A percentile compares a stretch with the other conserved stretches of the same genome.
These are phyloP conservation scores for Dendryphion nanum DNA, from an alignment of 2,329 filamentous ascomycete genomes.

Conservation along the genomic window DNA sequence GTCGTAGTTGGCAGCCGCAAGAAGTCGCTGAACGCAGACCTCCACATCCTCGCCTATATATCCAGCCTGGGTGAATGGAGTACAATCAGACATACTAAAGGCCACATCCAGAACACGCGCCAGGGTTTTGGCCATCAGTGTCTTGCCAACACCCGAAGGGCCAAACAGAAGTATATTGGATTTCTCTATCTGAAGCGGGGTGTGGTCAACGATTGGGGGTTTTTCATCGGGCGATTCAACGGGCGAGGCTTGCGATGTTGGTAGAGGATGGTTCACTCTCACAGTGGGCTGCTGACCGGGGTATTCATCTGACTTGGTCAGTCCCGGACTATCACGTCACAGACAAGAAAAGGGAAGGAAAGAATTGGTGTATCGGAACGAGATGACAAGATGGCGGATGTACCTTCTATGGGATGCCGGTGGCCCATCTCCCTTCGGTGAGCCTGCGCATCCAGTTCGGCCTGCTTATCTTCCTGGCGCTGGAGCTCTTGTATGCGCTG, in stretches of 20 bases:
- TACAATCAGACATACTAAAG: constrained; percentile 94
- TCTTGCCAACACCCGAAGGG: constrained; percentile 94
- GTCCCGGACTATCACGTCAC: too few species aligned
- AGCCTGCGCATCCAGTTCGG: constrained; percentile 69
- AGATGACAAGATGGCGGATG: background rate
- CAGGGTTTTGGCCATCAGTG: constrained; percentile 88
- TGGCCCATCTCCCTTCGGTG: constrained; percentile 68
- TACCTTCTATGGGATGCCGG: constrained; percentile 76
- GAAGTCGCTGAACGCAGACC: constrained; percentile 83
- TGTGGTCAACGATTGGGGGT: constrained; percentile 52
- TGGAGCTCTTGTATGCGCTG: constrained; percentile 77
- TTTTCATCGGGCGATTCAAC: constrained; percentile 5
- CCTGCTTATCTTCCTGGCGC: constrained; percentile 74
- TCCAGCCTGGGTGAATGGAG: constrained; percentile 90
- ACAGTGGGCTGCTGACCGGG: constrained; percentile 60
- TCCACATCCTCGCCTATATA: constrained; percentile 99
- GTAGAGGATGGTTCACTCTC: constrained; percentile 27
- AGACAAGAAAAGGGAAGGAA: constrained; percentile 15
- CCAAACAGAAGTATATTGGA: constrained; percentile 90
- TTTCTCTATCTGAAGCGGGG: constrained; percentile 80
- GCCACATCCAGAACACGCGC: constrained; percentile 92
- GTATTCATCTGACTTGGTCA: constrained; percentile 54
- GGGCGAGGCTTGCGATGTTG: constrained; percentile 22
- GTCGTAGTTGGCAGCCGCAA: constrained; percentile 89
- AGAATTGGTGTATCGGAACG: background rate